Evolutionary conservation across 768 basidiomycete genomes (phyloP).

Genomic region (Trichaptum fuscoviolaceum): DNA sequence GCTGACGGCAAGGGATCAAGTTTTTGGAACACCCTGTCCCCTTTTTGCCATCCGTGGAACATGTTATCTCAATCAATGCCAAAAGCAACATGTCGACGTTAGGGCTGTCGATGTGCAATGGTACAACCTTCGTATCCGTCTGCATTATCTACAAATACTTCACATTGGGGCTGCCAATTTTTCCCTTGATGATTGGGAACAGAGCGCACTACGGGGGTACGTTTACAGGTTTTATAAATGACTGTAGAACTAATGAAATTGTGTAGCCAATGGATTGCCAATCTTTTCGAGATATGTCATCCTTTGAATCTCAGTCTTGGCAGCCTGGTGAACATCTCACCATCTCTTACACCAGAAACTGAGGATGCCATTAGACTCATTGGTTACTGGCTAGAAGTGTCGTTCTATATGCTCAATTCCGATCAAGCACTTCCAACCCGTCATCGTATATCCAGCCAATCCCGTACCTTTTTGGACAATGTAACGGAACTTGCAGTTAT

Average conservation of each 20-base stretch:
- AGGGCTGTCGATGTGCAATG: constrained; percentile 23
- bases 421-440: not conserved
- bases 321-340: constrained; percentile 30
- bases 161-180: constrained; percentile 33
- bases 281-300: constrained; percentile 44
- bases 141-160: constrained; percentile 45
- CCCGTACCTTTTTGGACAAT: constrained; percentile 32
- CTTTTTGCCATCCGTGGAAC: constrained; percentile 22
- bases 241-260: not conserved
- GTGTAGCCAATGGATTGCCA: constrained; percentile 39
- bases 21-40: constrained; percentile 30
- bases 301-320: constrained; percentile 47
- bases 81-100: constrained; percentile 29
- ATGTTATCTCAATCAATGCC: constrained; percentile 32
- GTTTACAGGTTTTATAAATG: constrained; percentile 2
- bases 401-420: constrained; percentile 31
- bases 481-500: constrained; percentile 34
- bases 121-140: constrained; percentile 37
- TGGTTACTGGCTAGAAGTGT: constrained; percentile 40
- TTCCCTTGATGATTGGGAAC: constrained; percentile 4
- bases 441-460: not conserved
- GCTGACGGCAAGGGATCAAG: constrained; percentile 25
- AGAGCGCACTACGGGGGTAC: constrained; percentile 5
- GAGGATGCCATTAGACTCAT: constrained; percentile 31
- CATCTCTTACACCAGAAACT: constrained; percentile 34